These are phyloP conservation scores for Sanghuangporus sanghuang DNA, from an alignment of 1,284 basidiomycete species.

Conservation along the genomic window DNA sequence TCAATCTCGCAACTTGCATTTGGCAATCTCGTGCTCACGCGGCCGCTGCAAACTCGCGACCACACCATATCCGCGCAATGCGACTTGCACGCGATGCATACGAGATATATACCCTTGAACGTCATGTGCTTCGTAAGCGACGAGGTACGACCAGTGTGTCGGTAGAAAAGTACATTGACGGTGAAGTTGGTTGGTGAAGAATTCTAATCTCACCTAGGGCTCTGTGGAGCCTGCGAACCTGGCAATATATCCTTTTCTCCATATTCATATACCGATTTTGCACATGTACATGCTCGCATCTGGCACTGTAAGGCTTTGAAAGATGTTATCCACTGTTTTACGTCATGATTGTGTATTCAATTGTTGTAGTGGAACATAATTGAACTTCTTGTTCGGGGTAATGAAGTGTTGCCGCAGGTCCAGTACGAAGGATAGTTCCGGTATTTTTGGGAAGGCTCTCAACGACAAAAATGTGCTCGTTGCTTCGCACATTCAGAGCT, in stretches of 20 bases:
- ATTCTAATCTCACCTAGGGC: too few relatives aligned
- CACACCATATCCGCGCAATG: conserved; percentile 81
- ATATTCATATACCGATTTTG: neutral
- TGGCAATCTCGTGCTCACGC: conserved; percentile 88
- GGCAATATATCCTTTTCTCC: too few relatives aligned
- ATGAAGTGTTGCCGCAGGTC: too few relatives aligned
- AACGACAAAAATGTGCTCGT: too few relatives aligned
- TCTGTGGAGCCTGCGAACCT: too few relatives aligned
- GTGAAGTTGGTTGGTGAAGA: conserved; percentile 66
- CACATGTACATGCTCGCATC: neutral
- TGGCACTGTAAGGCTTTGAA: neutral
- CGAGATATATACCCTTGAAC: conserved; percentile 74
- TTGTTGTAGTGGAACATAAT: too few relatives aligned
- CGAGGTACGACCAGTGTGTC: conserved; percentile 50
- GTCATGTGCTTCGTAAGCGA: conserved; percentile 65
- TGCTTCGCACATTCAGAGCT: too few relatives aligned
- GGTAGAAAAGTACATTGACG: conserved; percentile 55
- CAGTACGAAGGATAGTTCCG: too few relatives aligned
- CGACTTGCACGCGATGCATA: conserved; percentile 73
- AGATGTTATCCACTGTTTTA: neutral
- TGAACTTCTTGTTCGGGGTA: too few relatives aligned
- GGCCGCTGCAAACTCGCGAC: conserved; percentile 70
- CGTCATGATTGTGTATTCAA: too few relatives aligned
- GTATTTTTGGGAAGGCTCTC: too few relatives aligned
- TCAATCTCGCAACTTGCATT: conserved; percentile 92